Evolutionary conservation across 1,139 yeast species (phyloP).

Genomic region (Lodderomyces beijingensis): DNA sequence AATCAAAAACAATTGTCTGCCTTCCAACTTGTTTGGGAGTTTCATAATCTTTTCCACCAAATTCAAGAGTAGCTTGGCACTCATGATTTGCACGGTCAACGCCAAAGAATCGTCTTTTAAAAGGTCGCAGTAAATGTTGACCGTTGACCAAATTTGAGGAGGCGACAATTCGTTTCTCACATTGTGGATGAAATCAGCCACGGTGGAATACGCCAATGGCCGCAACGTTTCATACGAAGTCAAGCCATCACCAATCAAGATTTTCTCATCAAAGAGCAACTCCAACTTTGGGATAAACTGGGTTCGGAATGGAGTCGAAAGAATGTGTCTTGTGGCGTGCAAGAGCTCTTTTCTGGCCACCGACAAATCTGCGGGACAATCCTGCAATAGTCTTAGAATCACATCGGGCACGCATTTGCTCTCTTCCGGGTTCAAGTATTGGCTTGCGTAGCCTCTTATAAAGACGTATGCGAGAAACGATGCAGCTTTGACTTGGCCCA

Average conservation of each 20-base stretch:
- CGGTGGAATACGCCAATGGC: slow-evolving; percentile 92
- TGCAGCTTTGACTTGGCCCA: slow-evolving; percentile 97
- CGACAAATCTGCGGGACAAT: slow-evolving; percentile 94
- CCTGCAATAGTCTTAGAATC: slow-evolving; percentile 80
- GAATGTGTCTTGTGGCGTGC: slow-evolving; percentile 91
- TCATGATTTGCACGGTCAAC: slow-evolving; percentile 92
- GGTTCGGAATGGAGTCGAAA: slow-evolving; percentile 81
- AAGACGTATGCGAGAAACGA: slow-evolving; percentile 91
- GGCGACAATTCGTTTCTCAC: slow-evolving; percentile 83
- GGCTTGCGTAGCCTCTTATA: slow-evolving; percentile 76
- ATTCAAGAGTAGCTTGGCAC: slow-evolving; percentile 85
- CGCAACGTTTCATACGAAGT: slow-evolving; percentile 84
- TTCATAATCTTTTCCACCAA: slow-evolving; percentile 86
- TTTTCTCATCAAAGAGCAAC: slow-evolving; percentile 77
- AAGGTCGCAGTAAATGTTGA: slow-evolving; percentile 74
- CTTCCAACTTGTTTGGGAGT: slow-evolving; percentile 77
- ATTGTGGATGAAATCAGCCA: slow-evolving; percentile 93
- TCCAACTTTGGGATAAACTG: slow-evolving; percentile 86
- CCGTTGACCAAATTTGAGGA: slow-evolving; percentile 84
- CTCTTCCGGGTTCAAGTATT: slow-evolving; percentile 58
- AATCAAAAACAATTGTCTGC: slow-evolving; percentile 75
- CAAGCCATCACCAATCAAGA: slow-evolving; percentile 87
- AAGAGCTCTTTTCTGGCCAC: slow-evolving; percentile 89
- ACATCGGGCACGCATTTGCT: slow-evolving; percentile 77
- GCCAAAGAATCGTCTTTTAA: slow-evolving; percentile 82